Evolutionary conservation across 2,329 filamentous ascomycete species (phyloP).

Genomic region (Ophiostoma pallidulum): DNA sequence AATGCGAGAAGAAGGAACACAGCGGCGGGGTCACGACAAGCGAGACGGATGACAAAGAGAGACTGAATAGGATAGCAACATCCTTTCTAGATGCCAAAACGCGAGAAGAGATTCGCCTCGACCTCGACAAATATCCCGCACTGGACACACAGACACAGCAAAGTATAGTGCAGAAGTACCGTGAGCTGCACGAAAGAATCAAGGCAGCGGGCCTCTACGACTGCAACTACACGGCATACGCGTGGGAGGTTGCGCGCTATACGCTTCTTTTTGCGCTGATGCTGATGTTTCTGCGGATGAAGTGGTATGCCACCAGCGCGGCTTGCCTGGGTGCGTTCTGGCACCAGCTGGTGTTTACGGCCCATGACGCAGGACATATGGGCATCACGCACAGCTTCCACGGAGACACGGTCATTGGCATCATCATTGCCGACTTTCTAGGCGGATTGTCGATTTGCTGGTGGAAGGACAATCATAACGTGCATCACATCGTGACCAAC

Average conservation of each 20-base stretch:
- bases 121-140: conserved; percentile 71
- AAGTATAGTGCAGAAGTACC: conserved; percentile 70
- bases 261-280: conserved; percentile 53
- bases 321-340: conserved; percentile 73
- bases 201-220: conserved; percentile 67
- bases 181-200: conserved; percentile 63
- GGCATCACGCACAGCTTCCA: conserved; percentile 90
- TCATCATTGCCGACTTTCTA: conserved; percentile 79
- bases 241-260: conserved; percentile 66
- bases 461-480: conserved; percentile 97
- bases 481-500: conserved; percentile 95
- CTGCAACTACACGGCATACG: conserved; percentile 76
- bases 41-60: background rate
- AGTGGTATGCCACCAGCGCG: conserved; percentile 62
- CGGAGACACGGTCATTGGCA: conserved; percentile 74
- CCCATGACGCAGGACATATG: conserved; percentile 95
- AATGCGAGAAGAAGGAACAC: conserved; percentile 25
- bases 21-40: background rate
- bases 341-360: conserved; percentile 91
- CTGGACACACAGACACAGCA: conserved; percentile 66
- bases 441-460: conserved; percentile 86
- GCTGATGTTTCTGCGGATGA: conserved; percentile 49
- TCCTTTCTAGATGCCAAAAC: conserved; percentile 66
- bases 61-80: conserved; percentile 24
- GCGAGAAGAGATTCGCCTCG: conserved; percentile 62